Percentiles rank a stretch among this genome's conserved stretches.
Conservation (phyloP, 768 basidiomycete species). For the Leccinum sublutescens region DNA sequence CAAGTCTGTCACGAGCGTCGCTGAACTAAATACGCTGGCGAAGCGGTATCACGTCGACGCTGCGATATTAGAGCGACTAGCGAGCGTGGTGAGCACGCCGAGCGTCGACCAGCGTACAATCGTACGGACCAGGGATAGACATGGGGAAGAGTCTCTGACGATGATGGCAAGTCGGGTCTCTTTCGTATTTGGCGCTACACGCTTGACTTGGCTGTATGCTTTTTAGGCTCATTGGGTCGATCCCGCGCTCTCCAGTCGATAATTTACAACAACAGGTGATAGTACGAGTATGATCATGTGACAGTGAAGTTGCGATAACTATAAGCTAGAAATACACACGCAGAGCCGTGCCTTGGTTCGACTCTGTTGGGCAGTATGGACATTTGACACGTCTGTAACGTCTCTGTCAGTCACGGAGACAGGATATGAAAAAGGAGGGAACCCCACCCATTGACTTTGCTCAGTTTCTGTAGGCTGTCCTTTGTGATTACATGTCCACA, state of each 20-base stretch:
- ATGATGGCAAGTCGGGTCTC: constrained; percentile 43
- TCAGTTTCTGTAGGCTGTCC: constrained; percentile 86
- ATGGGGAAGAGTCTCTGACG: constrained; percentile 54
- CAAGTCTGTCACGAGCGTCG: constrained; percentile 43
- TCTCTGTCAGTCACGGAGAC: background rate
- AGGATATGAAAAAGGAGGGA: constrained; percentile 11
- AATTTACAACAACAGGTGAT: background rate
- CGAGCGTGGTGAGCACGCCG: constrained; percentile 60
- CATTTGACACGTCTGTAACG: constrained; percentile 82
- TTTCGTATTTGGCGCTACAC: background rate
- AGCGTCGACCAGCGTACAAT: constrained; percentile 51
- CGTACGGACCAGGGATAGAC: constrained; percentile 44
- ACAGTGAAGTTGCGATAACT: background rate
- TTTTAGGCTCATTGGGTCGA: constrained; percentile 30
- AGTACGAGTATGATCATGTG: constrained; percentile 1
- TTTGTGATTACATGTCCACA: constrained; percentile 96
- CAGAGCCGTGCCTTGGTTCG: constrained; percentile 51
- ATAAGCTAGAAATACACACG: constrained; percentile 60
- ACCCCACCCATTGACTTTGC: constrained; percentile 81
- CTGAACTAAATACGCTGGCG: constrained; percentile 51
- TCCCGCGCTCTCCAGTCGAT: constrained; percentile 9
- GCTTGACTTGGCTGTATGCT: background rate
- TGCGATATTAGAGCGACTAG: constrained; percentile 49
- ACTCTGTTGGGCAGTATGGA: constrained; percentile 92
- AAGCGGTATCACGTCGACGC: constrained; percentile 54